Percentiles rank a stretch among this genome's conserved stretches.
Evolutionary conservation across 768 basidiomycete genomes (phyloP).

Genomic region (Hebeloma cylindrosporum): DNA sequence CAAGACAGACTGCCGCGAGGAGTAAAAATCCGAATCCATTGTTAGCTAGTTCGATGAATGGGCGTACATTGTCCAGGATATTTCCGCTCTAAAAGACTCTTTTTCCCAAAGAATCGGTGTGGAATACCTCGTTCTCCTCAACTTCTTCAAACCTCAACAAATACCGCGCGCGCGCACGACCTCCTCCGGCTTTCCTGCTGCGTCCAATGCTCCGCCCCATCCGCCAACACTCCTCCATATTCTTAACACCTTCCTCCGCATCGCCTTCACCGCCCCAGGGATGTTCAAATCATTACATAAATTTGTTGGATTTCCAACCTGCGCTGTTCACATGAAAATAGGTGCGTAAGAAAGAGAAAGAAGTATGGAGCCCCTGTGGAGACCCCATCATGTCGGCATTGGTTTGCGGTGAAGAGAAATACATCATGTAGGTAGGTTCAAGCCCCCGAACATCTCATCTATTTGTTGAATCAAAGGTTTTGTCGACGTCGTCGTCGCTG

Average conservation of each 20-base stretch:
- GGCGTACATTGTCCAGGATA: too few species aligned
- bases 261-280: conserved; percentile 47
- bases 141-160: conserved; percentile 37
- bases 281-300: conserved; percentile 35
- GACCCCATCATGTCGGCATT: conserved; percentile 45
- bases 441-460: conserved; percentile 31
- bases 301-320: conserved; percentile 44
- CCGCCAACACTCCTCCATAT: conserved; percentile 46
- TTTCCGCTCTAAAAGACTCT: too few species aligned
- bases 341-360: conserved; percentile 51
- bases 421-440: conserved; percentile 54
- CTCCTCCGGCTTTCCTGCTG: conserved; percentile 53
- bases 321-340: conserved; percentile 63
- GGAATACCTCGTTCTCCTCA: too few species aligned
- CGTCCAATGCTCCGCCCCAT: conserved; percentile 64
- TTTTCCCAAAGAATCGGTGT: conserved; percentile 6
- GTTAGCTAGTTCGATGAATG: too few species aligned
- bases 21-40: too few species aligned
- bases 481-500: conserved; percentile 3
- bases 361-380: conserved; percentile 44
- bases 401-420: conserved; percentile 48
- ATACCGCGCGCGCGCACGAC: conserved; percentile 41
- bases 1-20: too few species aligned
- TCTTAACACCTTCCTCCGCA: conserved; percentile 36
- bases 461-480: conserved; percentile 18